These are phyloP conservation scores for Neodidymelliopsis sp. DNA, from an alignment of 2,329 filamentous ascomycete species.

Conservation along the genomic window DNA sequence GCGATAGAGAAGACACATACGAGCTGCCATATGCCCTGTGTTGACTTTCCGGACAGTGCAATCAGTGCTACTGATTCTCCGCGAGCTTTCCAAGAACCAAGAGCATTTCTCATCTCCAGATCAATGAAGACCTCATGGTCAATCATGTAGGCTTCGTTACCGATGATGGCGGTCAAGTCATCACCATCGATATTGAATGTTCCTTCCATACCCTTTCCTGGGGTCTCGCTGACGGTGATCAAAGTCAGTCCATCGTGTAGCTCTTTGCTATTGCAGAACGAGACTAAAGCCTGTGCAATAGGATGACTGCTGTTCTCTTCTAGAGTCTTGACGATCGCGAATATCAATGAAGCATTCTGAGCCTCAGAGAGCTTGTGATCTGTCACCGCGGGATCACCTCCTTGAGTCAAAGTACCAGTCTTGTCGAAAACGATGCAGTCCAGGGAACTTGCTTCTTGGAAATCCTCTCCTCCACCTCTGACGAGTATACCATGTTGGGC, in stretches of 20 bases:
- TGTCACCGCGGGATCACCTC: slow-evolving; percentile 74
- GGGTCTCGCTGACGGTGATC: slow-evolving; percentile 66
- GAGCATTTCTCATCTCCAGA: slow-evolving; percentile 19
- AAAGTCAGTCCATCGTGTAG: slow-evolving; percentile 24
- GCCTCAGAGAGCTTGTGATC: slow-evolving; percentile 54
- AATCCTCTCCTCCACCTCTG: slow-evolving; percentile 84
- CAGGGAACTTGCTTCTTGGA: slow-evolving; percentile 81
- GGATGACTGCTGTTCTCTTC: slow-evolving; percentile 79
- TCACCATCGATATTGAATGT: slow-evolving; percentile 51
- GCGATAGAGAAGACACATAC: slow-evolving; percentile 76
- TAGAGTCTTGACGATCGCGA: slow-evolving; percentile 66
- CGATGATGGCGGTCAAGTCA: slow-evolving; percentile 63
- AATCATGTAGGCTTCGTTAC: slow-evolving; percentile 74
- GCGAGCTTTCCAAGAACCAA: slow-evolving; percentile 51
- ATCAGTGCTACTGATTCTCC: slow-evolving; percentile 54
- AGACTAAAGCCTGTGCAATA: slow-evolving; percentile 73
- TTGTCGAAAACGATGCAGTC: slow-evolving; percentile 88
- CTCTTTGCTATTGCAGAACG: slow-evolving; percentile 61
- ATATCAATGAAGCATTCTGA: slow-evolving; percentile 48
- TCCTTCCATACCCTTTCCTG: slow-evolving; percentile 75
- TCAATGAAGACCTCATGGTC: slow-evolving; percentile 46
- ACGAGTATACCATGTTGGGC: slow-evolving; percentile 82
- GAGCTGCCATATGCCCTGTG: slow-evolving; percentile 52
- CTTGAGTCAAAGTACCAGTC: slow-evolving; percentile 80
- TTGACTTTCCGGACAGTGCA: slow-evolving; percentile 29